Conservation (phyloP, 2,329 filamentous ascomycete genomes). For the Hymenoscyphus fructigenus region DNA sequence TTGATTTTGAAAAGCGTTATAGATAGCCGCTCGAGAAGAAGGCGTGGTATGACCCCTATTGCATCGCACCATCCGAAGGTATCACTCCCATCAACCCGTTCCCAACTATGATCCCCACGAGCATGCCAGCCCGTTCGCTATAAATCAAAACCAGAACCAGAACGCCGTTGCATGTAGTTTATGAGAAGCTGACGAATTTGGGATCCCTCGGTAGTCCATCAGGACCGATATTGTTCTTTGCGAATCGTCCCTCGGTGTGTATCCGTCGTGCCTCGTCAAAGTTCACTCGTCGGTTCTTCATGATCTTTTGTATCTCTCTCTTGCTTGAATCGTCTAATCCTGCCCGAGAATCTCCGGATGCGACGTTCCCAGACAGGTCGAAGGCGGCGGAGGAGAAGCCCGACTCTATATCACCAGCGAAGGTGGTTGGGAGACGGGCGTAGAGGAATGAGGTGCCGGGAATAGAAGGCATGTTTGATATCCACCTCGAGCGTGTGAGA, state of each 20-base stretch:
- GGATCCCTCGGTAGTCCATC: slow-evolving; percentile 88
- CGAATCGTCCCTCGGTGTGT: slow-evolving; percentile 83
- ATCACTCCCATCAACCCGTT: slow-evolving; percentile 2
- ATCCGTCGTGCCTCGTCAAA: slow-evolving; percentile 91
- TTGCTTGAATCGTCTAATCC: slow-evolving; percentile 82
- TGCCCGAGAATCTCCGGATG: slow-evolving; percentile 71
- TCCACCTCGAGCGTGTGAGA: slow-evolving; percentile 47
- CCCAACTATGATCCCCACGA: background rate
- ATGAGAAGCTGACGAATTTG: slow-evolving; percentile 86
- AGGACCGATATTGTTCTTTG: slow-evolving; percentile 80
- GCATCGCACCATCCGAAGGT: background rate
- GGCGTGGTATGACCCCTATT: background rate
- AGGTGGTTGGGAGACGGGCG: slow-evolving; percentile 72
- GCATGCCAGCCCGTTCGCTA: background rate
- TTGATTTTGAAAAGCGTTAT: background rate
- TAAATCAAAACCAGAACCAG: background rate
- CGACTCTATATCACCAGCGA: slow-evolving; percentile 81
- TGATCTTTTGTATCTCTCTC: slow-evolving; percentile 79
- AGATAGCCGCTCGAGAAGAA: background rate
- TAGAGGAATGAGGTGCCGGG: slow-evolving; percentile 65
- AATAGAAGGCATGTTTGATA: slow-evolving; percentile 56
- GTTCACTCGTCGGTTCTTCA: slow-evolving; percentile 77
- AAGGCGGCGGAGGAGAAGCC: slow-evolving; percentile 83
- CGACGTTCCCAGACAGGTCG: slow-evolving; percentile 77
- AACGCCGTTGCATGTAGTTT: slow-evolving; percentile 1